Base-by-base conservation (phyloP, 2,329 filamentous ascomycete genomes). In the Fusarium tricinctum region DNA sequence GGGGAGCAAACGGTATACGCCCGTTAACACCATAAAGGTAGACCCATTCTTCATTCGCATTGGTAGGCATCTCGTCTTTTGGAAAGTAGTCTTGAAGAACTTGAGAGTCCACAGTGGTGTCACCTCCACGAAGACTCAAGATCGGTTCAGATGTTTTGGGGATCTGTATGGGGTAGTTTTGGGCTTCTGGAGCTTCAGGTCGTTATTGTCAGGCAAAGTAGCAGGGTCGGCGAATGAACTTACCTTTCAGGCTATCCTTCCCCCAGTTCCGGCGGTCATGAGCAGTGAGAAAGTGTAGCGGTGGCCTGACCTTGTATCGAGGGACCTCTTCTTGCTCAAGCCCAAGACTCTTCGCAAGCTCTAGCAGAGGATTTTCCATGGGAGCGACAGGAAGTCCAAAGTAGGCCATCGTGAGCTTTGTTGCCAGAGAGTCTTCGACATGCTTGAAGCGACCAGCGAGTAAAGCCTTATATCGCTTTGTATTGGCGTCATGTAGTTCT, bases 301-400 rank as follows among this genome's bases (percentile, higher is more conserved):
- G 78, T 7, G 74, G 74, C 32, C 65, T 57, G 22, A 69, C 60
- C 22, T 69, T 66, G 38, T 72, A 69, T 15, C 42, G 44, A 4
- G 58, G 54, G 14, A 35, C 46, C 38, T 62, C 63, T 45, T 39
- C 48, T 22, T 58, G 63, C 17, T 71, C 66, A 20, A 60, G 58
- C 4, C 64, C 50, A 8, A 62, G 72, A 53, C 19, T 57, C 38
- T 56, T 56, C 13, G 72, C 60, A 23, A 78, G 70, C 5, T 74
- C 70, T 40, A 76, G 75, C 28, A 73, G n/a, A 6, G 45, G 38
- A 6, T 66, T 60, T 2, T 66, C 42, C 10, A 78, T 60, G 13
- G 83, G 82, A 49, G 80, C 80, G 5, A 84, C 75, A 0, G 82
- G 81, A 8, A 84, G 68, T 1, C 83, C 83, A 60, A 84, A 85